Base-by-base conservation (phyloP, 2,329 filamentous ascomycete genomes). In the Colletotrichum salicis region DNA sequence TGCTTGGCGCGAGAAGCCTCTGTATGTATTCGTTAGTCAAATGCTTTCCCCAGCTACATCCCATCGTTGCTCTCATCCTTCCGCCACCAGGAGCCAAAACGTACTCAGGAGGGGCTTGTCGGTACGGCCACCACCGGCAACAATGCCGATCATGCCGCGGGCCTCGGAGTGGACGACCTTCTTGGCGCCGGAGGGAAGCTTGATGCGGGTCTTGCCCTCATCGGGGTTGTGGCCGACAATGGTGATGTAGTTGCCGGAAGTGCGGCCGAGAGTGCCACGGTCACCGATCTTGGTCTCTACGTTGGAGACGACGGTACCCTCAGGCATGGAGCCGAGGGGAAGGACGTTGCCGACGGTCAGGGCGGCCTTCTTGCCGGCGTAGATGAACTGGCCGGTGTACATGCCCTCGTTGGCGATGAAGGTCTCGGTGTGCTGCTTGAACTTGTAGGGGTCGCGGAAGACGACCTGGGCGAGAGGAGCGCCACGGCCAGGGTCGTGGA, bases 351-450 rank as follows among this genome's bases (percentile, higher is more conserved):
- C 96, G 86, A 99, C 92, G 82, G 94, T 98, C 83, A 99, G 91
- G 78, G 93, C 90, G 82, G 96, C 96, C 89, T 97, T 96, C 94
- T 99, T 99, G 85, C 96, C 96, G 84, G 96, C 96, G 88, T 99
- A 99, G 93, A 99, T 95, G 91, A 99, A 99, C 88, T 99, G 96
- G 85, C 96, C 96, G 79, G 96, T 98, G 94, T 98, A 99, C 95
- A 98, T 98, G 89, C 96, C 96, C 91, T 98, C 96, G 89, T 98
- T 99, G 87, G 96, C 96, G 84, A 99, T 99, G 93, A 99, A 98
- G 80, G 96, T 99, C 93, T 99, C 95, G 86, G 93, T 96, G 85
- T 95, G 89, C 85, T 95, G 92, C 92, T 97, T 97, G 93, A 94
- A 98, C 87, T 92, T 91, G 93, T 99, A 99, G 81, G 96, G 95